These are phyloP conservation scores for Orbilia javanica DNA, from an alignment of 2,329 filamentous ascomycete genomes.

Conservation along the genomic window DNA sequence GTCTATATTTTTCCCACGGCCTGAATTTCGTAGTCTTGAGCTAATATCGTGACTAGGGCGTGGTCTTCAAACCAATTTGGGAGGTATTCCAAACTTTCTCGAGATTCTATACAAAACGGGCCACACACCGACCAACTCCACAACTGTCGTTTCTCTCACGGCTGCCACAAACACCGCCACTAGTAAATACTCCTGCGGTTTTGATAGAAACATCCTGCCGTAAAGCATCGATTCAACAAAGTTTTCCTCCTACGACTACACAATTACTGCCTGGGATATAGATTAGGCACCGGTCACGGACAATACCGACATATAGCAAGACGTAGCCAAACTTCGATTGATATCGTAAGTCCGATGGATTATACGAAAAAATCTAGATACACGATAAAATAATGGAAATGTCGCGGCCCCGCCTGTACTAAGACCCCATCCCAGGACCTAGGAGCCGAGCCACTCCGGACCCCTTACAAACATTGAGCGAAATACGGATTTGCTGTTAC, in stretches of 20 bases:
- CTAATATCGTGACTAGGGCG: neutral
- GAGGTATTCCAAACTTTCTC: neutral
- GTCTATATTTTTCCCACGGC: neutral
- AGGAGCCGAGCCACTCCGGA: too few species aligned
- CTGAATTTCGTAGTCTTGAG: neutral
- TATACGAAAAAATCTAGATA: too few species aligned
- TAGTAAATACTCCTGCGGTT: neutral
- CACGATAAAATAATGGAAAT: too few species aligned
- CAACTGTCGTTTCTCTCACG: neutral
- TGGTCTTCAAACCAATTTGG: neutral
- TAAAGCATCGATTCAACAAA: too few species aligned
- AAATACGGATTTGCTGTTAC: constrained; percentile 9
- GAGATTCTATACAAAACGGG: neutral
- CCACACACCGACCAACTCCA: neutral
- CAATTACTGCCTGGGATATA: too few species aligned
- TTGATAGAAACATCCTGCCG: neutral
- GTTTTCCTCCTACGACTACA: too few species aligned
- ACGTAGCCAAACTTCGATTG: neutral
- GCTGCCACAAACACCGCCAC: neutral
- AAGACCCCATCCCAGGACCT: too few species aligned
- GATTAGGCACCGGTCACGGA: too few species aligned
- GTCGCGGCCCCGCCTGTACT: too few species aligned
- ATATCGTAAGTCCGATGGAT: neutral
- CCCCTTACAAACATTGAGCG: constrained; percentile 12
- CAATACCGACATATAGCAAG: too few species aligned